Conservation (phyloP, 1,284 basidiomycete species). For the Microbotryomycetes sp. region DNA sequence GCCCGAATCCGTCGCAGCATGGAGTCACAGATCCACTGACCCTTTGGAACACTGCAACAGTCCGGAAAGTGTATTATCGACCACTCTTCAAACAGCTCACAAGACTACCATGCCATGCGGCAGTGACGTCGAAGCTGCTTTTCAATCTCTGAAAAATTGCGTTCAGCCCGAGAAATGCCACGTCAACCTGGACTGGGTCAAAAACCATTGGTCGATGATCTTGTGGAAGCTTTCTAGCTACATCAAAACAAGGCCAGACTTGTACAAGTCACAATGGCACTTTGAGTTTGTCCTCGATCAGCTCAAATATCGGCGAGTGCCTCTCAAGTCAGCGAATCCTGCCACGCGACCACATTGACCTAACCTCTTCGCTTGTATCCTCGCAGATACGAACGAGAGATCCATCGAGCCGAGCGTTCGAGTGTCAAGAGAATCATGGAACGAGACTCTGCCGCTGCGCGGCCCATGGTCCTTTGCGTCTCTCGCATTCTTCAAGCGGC, state of each 20-base stretch:
- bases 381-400: conserved; percentile 79
- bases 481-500: conserved; percentile 59
- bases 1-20: too few species aligned
- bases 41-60: not conserved
- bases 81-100: not conserved
- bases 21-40: not conserved
- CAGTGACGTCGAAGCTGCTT: conserved; percentile 14
- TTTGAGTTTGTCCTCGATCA: conserved; percentile 74
- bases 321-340: not conserved
- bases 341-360: not conserved
- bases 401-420: conserved; percentile 70
- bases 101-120: conserved; percentile 4
- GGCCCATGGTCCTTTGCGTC: conserved; percentile 77
- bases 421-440: conserved; percentile 69
- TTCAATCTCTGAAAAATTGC: conserved; percentile 9
- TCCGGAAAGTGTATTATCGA: not conserved
- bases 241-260: conserved; percentile 61
- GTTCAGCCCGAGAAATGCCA: conserved; percentile 50
- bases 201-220: conserved; percentile 83
- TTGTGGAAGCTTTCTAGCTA: conserved; percentile 92
- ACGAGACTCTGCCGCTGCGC: conserved; percentile 62
- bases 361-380: not conserved
- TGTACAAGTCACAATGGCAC: conserved; percentile 60
- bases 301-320: conserved; percentile 69
- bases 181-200: conserved; percentile 71